phyloP scores from a whole-genome alignment of 2,329 filamentous ascomycete genomes.

The Colletotrichum filicis region DNA sequence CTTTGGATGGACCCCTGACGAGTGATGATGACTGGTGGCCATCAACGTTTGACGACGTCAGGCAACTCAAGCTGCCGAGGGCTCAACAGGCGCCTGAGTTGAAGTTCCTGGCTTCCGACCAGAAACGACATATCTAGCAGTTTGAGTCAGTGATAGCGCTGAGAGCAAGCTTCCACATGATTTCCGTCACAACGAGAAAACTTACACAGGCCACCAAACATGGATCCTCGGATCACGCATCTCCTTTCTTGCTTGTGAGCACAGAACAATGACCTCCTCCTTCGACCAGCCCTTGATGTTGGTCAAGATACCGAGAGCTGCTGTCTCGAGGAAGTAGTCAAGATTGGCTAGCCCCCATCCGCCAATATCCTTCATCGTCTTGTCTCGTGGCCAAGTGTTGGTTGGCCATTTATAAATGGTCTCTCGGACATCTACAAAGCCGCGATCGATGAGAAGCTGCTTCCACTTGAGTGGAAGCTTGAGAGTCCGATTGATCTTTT shows the following conservation, averaged over 20 bases:
- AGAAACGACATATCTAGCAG: constrained; percentile 12
- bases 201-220: constrained; percentile 39
- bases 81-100: background rate
- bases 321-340: constrained; percentile 45
- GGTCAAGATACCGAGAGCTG: constrained; percentile 50
- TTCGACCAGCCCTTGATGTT: constrained; percentile 47
- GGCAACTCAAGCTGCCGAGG: background rate
- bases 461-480: constrained; percentile 43
- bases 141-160: background rate
- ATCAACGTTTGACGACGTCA: background rate
- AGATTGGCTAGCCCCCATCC: constrained; percentile 45
- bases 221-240: constrained; percentile 40
- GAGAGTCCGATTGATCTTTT: constrained; percentile 43
- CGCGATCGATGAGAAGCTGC: constrained; percentile 41
- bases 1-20: background rate
- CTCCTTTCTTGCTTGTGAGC: constrained; percentile 39
- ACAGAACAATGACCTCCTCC: constrained; percentile 43
- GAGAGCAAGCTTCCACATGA: background rate
- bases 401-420: constrained; percentile 48
- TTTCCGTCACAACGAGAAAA: background rate
- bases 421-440: constrained; percentile 47
- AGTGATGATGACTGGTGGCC: background rate
- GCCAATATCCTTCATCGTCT: constrained; percentile 48
- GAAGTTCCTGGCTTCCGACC: constrained; percentile 3
- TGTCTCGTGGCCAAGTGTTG: constrained; percentile 49